These are phyloP conservation scores for Gaultheria prostrata DNA, from an alignment of 148 eudicot genomes.

Conservation along the genomic window DNA sequence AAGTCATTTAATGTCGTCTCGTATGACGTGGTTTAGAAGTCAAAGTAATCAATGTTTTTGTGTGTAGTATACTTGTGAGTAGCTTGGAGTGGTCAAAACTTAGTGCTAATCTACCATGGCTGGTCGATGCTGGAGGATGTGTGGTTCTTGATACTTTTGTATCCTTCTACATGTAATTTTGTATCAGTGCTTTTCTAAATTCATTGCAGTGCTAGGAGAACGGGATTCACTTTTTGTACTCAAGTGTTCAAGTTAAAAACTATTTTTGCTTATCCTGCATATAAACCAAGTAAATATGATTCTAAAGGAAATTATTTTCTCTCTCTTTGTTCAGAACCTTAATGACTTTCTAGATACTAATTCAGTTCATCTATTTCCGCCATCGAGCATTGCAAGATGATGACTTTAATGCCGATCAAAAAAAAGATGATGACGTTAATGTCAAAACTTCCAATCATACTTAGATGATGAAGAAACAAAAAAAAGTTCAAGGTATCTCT, in stretches of 20 bases:
- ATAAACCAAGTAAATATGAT: background rate
- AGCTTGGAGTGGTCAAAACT: slow-evolving; percentile 79
- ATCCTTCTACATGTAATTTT: slow-evolving; percentile 41
- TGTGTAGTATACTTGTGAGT: slow-evolving; percentile 63
- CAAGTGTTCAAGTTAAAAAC: background rate
- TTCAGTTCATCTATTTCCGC: slow-evolving; percentile 55
- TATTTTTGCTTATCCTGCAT: slow-evolving; percentile 1
- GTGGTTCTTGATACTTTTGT: slow-evolving; percentile 70
- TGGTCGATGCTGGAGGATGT: slow-evolving; percentile 80
- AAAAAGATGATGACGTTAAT: slow-evolving; percentile 25
- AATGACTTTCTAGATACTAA: slow-evolving; percentile 46
- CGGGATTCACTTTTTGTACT: background rate
- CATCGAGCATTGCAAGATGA: slow-evolving; percentile 24
- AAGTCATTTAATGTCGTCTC: background rate
- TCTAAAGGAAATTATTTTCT: background rate
- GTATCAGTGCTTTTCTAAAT: background rate
- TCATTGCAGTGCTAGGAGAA: background rate
- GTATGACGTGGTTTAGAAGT: background rate
- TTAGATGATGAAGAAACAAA: slow-evolving; percentile 6
- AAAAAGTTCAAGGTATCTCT: slow-evolving; percentile 22
- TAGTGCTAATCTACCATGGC: slow-evolving; percentile 72
- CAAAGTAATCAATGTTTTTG: background rate
- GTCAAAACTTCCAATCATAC: slow-evolving; percentile 19
- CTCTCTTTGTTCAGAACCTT: slow-evolving; percentile 30
- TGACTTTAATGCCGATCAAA: slow-evolving; percentile 24